Evolutionary conservation across 78 protist genomes (phyloP).

Genomic region (Tieghemostelium lacteum): DNA sequence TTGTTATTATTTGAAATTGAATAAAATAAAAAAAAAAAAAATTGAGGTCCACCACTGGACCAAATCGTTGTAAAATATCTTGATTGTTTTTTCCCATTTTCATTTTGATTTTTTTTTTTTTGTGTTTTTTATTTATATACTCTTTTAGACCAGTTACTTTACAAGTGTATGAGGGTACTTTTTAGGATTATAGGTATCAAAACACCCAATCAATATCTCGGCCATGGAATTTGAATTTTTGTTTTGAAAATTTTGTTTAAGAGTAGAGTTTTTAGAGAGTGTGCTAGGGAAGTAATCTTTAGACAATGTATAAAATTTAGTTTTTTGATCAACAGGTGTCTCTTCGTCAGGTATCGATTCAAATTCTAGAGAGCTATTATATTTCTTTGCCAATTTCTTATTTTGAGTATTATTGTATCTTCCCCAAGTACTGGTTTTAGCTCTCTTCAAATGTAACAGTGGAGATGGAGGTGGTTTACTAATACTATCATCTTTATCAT

Average conservation of each 20-base stretch:
- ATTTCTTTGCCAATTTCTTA: not conserved
- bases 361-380: not conserved
- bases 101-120: too few species aligned
- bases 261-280: not conserved
- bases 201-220: not conserved
- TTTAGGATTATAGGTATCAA: conserved; percentile 1
- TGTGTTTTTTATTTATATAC: too few species aligned
- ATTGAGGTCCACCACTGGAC: too few species aligned
- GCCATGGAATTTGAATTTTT: not conserved
- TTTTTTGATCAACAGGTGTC: not conserved
- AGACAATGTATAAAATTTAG: not conserved
- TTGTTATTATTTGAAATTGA: too few species aligned
- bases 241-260: not conserved
- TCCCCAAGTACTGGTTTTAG: not conserved
- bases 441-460: not conserved
- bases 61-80: too few species aligned
- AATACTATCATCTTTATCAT: not conserved
- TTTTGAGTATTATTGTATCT: not conserved
- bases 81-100: too few species aligned
- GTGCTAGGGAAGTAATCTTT: not conserved
- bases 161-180: not conserved
- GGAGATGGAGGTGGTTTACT: not conserved
- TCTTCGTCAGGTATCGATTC: not conserved
- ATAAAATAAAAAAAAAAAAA: too few species aligned
- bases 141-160: too few species aligned